Evolutionary conservation across 116 monocot genomes (phyloP), one percentile per base, ranked within the genome.

Genomic region (Phalaenopsis hybrid): DNA sequence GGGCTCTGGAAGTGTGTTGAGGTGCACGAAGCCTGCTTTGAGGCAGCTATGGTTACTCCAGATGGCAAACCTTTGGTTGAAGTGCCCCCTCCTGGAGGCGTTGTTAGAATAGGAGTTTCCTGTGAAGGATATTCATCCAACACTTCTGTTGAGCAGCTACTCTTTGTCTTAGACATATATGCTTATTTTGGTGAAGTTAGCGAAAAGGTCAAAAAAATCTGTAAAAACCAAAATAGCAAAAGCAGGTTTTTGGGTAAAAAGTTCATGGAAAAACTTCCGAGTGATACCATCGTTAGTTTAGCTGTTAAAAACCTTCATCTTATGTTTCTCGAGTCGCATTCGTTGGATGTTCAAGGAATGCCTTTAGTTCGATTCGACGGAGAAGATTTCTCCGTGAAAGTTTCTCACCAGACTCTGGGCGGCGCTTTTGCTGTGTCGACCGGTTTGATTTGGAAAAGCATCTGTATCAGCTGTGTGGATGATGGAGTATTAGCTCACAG

Each of bases 11-110:
- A 81, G 85, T 99, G 99, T 82, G 81, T 93, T 83, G 99, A 99
- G 78, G 81, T 99, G 21, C 83, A 87, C 59, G 92, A 95, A 57
- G 84, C 86, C 41, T 83, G 89, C 78, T 88, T 99, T 76, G 95
- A 99, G 86, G 95, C 90, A 58, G 99, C 99, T 70, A 99, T 99
- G 99, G 92, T 91, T 41, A 99, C 99, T 82, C 88, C 93, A 52
- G 95, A 99, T 93, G 95, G 99, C 18, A 79, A 75, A 58, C 95
- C 99, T 76, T 79, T 99, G 74, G 78, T 95, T 18, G 81, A 81
- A 78, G 81, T 99, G 25, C 99, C 99, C 21, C 99, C 99, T 85
- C 99, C 99, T 58, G 92, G 89, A 82, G 99, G 99, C 72, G 86
- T 95, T 83, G 99, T 99, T 37, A 90, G 99, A 84, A 89, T 99